phyloP scores from a whole-genome alignment of 805 yeast species.

The Teunomyces funiuensis region DNA sequence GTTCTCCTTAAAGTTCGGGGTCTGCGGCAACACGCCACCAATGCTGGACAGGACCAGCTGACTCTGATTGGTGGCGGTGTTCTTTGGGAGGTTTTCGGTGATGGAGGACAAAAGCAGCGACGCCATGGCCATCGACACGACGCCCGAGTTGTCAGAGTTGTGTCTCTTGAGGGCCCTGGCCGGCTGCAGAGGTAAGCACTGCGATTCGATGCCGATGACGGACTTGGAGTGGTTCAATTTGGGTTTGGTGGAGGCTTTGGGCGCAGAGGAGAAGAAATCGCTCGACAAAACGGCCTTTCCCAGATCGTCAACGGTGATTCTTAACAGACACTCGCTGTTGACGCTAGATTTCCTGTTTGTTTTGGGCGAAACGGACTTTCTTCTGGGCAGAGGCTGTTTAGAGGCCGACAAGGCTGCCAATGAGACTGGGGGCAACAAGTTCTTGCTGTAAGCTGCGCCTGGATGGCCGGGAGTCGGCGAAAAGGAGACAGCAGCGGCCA shows the following conservation, averaged over 20 bases:
- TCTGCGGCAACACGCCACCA: conserved; percentile 25
- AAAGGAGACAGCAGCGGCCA: conserved; percentile 1
- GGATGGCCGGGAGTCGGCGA: conserved; percentile 4
- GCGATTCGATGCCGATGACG: conserved; percentile 27
- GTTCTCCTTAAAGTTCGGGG: conserved; percentile 34
- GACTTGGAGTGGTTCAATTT: conserved; percentile 25
- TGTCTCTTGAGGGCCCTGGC: conserved; percentile 15
- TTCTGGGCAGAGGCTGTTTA: not conserved
- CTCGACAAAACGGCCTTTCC: conserved; percentile 40
- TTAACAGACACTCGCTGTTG: conserved; percentile 28
- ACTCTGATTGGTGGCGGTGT: not conserved
- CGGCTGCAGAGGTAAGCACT: not conserved
- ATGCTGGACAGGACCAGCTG: conserved; percentile 3
- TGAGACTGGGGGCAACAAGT: conserved; percentile 17
- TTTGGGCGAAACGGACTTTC: not conserved
- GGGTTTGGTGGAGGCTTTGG: conserved; percentile 10
- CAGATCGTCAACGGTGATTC: conserved; percentile 39
- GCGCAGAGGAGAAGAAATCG: conserved; percentile 15
- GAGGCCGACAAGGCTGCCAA: not conserved
- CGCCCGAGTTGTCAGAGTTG: conserved; percentile 23
- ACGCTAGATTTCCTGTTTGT: not conserved
- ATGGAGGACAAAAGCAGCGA: conserved; percentile 5
- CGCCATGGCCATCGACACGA: conserved; percentile 6
- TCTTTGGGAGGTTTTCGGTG: not conserved
- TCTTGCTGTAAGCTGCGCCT: conserved; percentile 1